Conservation (phyloP, 2,329 filamentous ascomycete genomes). For the Emericellopsis atlantica region DNA sequence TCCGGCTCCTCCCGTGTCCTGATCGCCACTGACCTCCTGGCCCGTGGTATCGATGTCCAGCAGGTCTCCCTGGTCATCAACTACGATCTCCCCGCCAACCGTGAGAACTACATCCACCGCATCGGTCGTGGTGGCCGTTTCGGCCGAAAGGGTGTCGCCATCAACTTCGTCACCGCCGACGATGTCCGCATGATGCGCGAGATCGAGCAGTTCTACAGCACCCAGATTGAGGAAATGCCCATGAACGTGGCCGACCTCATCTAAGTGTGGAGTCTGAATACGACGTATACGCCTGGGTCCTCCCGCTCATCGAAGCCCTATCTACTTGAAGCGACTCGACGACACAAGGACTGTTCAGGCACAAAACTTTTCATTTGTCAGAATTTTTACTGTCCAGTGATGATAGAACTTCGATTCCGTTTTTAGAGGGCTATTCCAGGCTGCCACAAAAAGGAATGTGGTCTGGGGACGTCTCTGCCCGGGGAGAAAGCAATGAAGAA, state of each 20-base stretch:
- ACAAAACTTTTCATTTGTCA: slow-evolving; percentile 1
- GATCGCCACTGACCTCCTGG: slow-evolving; percentile 93
- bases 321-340: neutral
- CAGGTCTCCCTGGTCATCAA: slow-evolving; percentile 99
- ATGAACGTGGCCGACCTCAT: slow-evolving; percentile 79
- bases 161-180: slow-evolving; percentile 99
- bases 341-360: neutral
- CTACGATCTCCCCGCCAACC: slow-evolving; percentile 97
- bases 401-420: slow-evolving; percentile 17
- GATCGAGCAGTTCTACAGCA: slow-evolving; percentile 99
- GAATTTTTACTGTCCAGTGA: slow-evolving; percentile 13
- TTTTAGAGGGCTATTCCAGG: slow-evolving; percentile 3
- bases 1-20: slow-evolving; percentile 96
- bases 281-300: neutral
- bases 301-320: neutral
- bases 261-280: slow-evolving; percentile 28
- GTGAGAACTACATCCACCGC: slow-evolving; percentile 99
- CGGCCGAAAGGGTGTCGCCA: slow-evolving; percentile 99
- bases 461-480: slow-evolving; percentile 2
- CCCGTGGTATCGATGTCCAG: slow-evolving; percentile 99
- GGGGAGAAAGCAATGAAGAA: neutral
- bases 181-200: slow-evolving; percentile 99
- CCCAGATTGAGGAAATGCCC: slow-evolving; percentile 99
- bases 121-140: slow-evolving; percentile 99
- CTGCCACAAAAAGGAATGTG: neutral